Evolutionary conservation across 2,329 filamentous ascomycete species (phyloP), one percentile per base, ranked within the genome.

Genomic region (Hirsutella rhossiliensis): DNA sequence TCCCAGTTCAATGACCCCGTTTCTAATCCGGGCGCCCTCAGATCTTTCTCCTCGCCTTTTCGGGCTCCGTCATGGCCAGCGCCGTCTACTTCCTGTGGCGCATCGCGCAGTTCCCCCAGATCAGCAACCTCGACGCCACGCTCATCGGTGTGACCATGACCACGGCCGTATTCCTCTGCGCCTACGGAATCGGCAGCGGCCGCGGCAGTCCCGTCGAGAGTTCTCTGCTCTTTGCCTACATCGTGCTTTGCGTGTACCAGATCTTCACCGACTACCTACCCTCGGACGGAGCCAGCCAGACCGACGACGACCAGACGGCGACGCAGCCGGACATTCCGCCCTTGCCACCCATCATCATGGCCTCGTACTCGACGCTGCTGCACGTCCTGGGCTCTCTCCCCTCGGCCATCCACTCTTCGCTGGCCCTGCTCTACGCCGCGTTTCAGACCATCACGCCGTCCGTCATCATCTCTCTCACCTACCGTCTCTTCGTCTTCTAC

Each of bases 191-290:
- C 54, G 86, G 85, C 48, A 95, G 87, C 56, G 90, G 90, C 2
- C 82, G 89, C 55, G 92, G 92, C 48, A 98, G 95, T 56, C 87
- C 90, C 2, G 85, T 97, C 44, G 90, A 98, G 65, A 94, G 87
- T 53, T 95, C 90, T 19, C 71, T 98, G 11, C 75, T 98, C 46
- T 97, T 98, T 50, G 90, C 92, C 56, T 98, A 98, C 64, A 80
- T 96, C 48, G 92, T 95, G n/a, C 81, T 98, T 49, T 97, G 90
- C 69, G 85, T 97, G 58, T 98, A 97, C 67, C 92, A 98, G 64
- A 97, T 97, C 62, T 97, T 97, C 64, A 98, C 92, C 56, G 92
- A 98, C 65, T 97, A 97, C 65, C 79, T 90, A 53, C 88, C 92
- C 3, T 89, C 85, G 5, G 79, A 75, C n/a, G 69, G 75, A 27